Percentiles rank a stretch among this genome's conserved stretches.
Evolutionary conservation across 768 basidiomycete species (phyloP).

Genomic region (Sporobolomyces phaffii): DNA sequence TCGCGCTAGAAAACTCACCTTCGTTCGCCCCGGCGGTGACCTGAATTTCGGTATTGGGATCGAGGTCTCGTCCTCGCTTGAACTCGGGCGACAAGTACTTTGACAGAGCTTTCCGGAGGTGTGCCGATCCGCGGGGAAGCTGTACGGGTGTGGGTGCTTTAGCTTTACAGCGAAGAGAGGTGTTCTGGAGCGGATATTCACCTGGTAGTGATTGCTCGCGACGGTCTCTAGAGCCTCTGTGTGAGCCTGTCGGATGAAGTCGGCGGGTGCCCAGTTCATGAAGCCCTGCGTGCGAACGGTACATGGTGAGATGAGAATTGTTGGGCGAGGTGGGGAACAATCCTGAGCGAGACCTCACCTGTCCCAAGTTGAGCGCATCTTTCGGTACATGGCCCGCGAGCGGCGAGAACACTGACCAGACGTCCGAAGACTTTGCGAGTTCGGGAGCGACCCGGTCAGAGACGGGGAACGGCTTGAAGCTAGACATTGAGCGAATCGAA

Average conservation of each 20-base stretch:
- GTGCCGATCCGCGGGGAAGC: constrained; percentile 70
- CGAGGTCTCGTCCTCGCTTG: constrained; percentile 57
- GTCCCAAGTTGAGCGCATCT: constrained; percentile 93
- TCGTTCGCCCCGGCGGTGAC: constrained; percentile 97
- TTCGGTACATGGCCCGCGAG: constrained; percentile 54
- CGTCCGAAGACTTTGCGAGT: constrained; percentile 51
- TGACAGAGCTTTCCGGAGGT: constrained; percentile 81
- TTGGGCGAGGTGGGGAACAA: neutral
- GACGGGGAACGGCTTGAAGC: neutral
- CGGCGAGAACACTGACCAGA: constrained; percentile 68
- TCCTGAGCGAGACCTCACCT: constrained; percentile 42
- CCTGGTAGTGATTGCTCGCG: constrained; percentile 72
- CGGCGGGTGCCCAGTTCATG: constrained; percentile 84
- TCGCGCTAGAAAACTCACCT: constrained; percentile 54
- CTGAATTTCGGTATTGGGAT: constrained; percentile 79
- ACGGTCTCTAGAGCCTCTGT: constrained; percentile 60
- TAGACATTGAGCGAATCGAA: neutral
- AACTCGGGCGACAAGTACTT: constrained; percentile 65
- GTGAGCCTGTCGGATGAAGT: constrained; percentile 71
- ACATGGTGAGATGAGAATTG: neutral
- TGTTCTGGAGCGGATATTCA: neutral
- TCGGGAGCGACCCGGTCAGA: constrained; percentile 16
- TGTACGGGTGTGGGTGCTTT: neutral
- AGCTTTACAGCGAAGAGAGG: no score
- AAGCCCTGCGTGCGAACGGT: constrained; percentile 52